Evolutionary conservation across 2,329 filamentous ascomycete genomes (phyloP).

Genomic region (Diaporthe sp.): DNA sequence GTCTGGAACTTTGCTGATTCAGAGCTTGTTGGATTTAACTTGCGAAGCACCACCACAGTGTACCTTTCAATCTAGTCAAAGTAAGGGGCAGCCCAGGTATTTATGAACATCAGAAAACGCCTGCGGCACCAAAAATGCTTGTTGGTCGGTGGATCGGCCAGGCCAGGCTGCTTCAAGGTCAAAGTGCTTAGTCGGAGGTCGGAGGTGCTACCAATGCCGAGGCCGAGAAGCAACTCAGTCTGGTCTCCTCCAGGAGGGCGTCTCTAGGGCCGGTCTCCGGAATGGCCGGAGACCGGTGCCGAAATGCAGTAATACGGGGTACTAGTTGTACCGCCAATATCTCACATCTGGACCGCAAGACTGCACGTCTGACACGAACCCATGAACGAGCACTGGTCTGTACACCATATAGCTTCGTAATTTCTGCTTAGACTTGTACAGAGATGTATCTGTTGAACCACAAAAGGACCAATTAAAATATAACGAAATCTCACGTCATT

Average conservation of each 20-base stretch:
- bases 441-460: background rate
- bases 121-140: background rate
- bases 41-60: background rate
- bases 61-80: no score
- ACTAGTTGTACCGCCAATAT: background rate
- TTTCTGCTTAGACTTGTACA: background rate
- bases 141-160: background rate
- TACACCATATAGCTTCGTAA: background rate
- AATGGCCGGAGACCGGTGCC: background rate
- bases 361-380: background rate
- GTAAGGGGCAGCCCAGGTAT: background rate
- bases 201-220: background rate
- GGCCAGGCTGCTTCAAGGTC: background rate
- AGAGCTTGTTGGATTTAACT: background rate
- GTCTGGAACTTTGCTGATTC: background rate
- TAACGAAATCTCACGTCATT: no score
- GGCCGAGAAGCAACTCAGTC: slow-evolving; percentile 16
- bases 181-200: slow-evolving; percentile 4
- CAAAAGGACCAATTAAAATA: no score
- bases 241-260: no score
- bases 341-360: background rate
- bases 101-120: background rate
- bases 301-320: background rate
- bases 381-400: background rate
- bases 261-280: no score